phyloP scores from a whole-genome alignment of 2,329 filamentous ascomycete genomes.

The Cytospora schulzeri region DNA sequence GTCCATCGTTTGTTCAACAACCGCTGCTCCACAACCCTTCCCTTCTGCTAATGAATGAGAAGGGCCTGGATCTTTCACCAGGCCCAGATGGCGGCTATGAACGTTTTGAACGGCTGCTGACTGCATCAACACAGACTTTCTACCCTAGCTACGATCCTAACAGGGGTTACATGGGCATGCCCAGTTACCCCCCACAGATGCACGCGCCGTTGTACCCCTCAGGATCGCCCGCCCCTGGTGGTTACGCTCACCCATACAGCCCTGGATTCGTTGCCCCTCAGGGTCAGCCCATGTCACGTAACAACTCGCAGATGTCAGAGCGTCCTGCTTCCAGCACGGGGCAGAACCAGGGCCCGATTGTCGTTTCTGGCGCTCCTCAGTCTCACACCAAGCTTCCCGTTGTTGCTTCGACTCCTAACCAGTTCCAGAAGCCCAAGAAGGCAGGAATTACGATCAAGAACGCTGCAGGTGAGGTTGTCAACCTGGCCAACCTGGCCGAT shows the following conservation, averaged over 20 bases:
- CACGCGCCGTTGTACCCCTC: conserved; percentile 35
- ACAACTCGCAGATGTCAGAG: conserved; percentile 77
- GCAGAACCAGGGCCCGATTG: conserved; percentile 62
- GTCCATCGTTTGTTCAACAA: conserved; percentile 20
- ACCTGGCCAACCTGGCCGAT: conserved; percentile 57
- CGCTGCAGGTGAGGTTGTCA: conserved; percentile 74
- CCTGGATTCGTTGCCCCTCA: conserved; percentile 41
- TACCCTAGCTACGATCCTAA: conserved; percentile 53
- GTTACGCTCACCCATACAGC: conserved; percentile 52
- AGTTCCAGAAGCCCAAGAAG: conserved; percentile 59
- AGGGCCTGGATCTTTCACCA: conserved; percentile 61
- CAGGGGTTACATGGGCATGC: conserved; percentile 40
- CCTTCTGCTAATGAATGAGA: conserved; percentile 27
- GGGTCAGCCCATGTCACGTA: conserved; percentile 79
- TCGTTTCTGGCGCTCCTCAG: conserved; percentile 61
- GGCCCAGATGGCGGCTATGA: conserved; percentile 69
- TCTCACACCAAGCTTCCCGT: conserved; percentile 56
- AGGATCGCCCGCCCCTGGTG: conserved; percentile 50
- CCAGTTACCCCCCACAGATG: conserved; percentile 22
- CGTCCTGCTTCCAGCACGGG: conserved; percentile 65
- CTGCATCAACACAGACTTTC: conserved; percentile 67
- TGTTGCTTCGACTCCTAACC: conserved; percentile 47
- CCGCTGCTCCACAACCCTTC: conserved; percentile 34
- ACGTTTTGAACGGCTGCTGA: conserved; percentile 75
- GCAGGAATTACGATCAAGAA: conserved; percentile 84